These are phyloP conservation scores for Globisporangium orthogonon DNA, from an alignment of 352 stramenopile genomes.

Conservation along the genomic window DNA sequence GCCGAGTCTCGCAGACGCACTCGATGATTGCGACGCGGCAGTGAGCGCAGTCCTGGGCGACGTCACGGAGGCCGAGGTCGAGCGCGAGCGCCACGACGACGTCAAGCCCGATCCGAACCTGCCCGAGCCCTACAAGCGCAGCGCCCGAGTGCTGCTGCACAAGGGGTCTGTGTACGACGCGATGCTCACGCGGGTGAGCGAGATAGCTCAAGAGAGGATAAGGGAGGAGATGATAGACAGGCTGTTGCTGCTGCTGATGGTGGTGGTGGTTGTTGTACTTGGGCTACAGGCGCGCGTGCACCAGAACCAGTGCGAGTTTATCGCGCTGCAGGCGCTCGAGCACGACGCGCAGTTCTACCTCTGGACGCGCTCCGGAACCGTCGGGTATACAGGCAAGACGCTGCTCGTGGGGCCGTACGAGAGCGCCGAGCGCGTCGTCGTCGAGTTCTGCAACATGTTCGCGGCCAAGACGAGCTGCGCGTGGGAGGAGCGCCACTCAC, in stretches of 20 bases:
- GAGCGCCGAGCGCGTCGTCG: conserved; percentile 25
- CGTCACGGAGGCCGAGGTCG: neutral
- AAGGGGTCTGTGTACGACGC: conserved; percentile 42
- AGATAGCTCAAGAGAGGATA: neutral
- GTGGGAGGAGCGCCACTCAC: conserved; percentile 48
- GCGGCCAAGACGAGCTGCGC: conserved; percentile 38
- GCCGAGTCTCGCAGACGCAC: conserved; percentile 24
- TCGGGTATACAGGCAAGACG: conserved; percentile 40
- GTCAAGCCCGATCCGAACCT: conserved; percentile 53
- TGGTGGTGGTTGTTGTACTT: too few species aligned
- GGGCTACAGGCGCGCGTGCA: conserved; percentile 39
- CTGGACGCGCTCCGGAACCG: conserved; percentile 37
- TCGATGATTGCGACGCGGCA: conserved; percentile 8
- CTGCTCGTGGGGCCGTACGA: conserved; percentile 35
- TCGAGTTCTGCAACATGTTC: conserved; percentile 46
- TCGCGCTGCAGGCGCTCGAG: conserved; percentile 51
- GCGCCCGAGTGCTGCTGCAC: conserved; percentile 32
- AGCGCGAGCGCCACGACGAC: conserved; percentile 10
- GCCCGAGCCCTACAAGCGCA: conserved; percentile 28
- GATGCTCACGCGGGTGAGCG: conserved; percentile 48
- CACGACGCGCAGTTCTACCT: conserved; percentile 42
- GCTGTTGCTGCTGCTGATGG: too few species aligned
- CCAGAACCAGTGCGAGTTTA: conserved; percentile 61
- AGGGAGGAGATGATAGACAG: too few species aligned
- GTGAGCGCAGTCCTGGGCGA: conserved; percentile 7